Evolutionary conservation across 2,329 filamentous ascomycete genomes (phyloP), one percentile per base, ranked within the genome.

Genomic region (Pyrenophora teres): DNA sequence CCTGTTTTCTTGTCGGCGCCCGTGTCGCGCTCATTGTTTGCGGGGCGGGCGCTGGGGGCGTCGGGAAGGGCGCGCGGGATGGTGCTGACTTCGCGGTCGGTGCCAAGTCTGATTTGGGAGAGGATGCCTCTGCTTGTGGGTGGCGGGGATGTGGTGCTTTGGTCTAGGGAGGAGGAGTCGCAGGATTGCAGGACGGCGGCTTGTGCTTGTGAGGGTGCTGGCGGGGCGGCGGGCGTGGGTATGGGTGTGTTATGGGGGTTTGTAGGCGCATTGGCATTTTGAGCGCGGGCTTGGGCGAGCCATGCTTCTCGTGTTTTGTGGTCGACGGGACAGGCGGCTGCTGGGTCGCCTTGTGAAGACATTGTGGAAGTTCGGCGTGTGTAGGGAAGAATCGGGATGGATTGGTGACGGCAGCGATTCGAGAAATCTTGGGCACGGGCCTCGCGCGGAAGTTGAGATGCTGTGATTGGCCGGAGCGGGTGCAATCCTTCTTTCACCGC

Each of bases 271-370:
- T 46, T 56, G 47, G 61, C 68, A 46, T 62, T 65, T 38, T 64
- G 75, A 54, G 73, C 81, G 77, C 69, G 84, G 35, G 87, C 85
- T 69, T 90, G 85, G 50, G 83, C 80, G 32, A 97, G 83, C 93
- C 93, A 99, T 65, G 88, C 85, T 66, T 92, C 88, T 65, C 94
- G 88, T 45, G 91, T 88, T 67, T 90, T 89, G 77, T 92, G 89
- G 76, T 97, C 92, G 67, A 97, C 91, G 4, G 94, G 94, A 68
- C 94, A 97, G 51, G 71, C 67, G 59, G 69, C 61, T 33, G 68
- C 64, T 16, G 67, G 54, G 8, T 77, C 73, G 46, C 73, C 64
- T 44, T 63, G 44, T 18, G 67, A 63, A 39, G 63, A 60, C 63
- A 70, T 69, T 47, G 55, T 57, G 38, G 56, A 39, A 42, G 25